These are phyloP conservation scores for Acacia melanoxylon DNA, from an alignment of 306 rosid species.

Conservation along the genomic window DNA sequence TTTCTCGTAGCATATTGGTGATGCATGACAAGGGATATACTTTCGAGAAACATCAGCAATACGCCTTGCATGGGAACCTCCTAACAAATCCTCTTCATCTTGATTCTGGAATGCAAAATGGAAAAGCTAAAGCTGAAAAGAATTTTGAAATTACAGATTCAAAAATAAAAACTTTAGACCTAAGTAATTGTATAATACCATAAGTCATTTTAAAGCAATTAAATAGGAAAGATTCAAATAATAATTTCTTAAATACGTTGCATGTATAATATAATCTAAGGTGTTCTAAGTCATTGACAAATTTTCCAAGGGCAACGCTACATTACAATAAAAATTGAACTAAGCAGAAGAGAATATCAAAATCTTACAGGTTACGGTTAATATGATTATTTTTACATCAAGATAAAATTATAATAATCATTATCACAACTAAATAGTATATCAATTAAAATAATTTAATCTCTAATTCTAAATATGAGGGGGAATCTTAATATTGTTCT, in stretches of 20 bases:
- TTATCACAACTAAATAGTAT: constrained; percentile 15
- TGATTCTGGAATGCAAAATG: constrained; percentile 43
- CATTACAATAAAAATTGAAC: constrained; percentile 18
- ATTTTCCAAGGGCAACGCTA: constrained; percentile 23
- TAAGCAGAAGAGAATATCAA: constrained; percentile 11
- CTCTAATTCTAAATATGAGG: not conserved
- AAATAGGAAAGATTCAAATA: constrained; percentile 12
- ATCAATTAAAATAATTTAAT: constrained; percentile 20
- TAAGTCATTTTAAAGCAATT: constrained; percentile 28
- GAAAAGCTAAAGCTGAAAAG: constrained; percentile 31
- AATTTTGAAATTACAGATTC: constrained; percentile 10
- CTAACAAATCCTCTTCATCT: constrained; percentile 45
- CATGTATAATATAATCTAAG: constrained; percentile 18
- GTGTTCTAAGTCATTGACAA: constrained; percentile 24
- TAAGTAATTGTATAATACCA: constrained; percentile 17
- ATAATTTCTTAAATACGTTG: not conserved
- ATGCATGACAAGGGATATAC: constrained; percentile 64
- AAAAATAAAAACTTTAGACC: constrained; percentile 17
- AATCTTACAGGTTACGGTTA: constrained; percentile 9
- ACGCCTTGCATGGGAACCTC: constrained; percentile 34
- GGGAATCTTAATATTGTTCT: not conserved
- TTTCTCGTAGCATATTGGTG: constrained; percentile 79
- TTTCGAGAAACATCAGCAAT: constrained; percentile 54
- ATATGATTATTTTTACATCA: constrained; percentile 16
- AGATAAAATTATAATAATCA: constrained; percentile 6